These are phyloP conservation scores for Trichoderma pleuroti DNA, from an alignment of 2,329 filamentous ascomycete species.

Conservation along the genomic window DNA sequence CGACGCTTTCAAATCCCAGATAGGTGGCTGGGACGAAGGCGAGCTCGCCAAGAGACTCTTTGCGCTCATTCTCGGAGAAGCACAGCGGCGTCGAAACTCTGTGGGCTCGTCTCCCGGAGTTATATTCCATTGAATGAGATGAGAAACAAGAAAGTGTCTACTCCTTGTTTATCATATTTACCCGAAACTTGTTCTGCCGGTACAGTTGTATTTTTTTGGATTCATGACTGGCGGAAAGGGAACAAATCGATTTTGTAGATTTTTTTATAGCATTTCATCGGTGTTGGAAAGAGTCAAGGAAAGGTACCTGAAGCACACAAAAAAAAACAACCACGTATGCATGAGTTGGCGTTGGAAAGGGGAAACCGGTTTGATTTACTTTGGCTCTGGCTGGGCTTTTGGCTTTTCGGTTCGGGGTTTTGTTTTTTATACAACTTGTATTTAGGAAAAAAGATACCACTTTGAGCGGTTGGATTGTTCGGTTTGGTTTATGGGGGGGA, in stretches of 20 bases:
- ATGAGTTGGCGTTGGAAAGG: slow-evolving; percentile 16
- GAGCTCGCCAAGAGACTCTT: slow-evolving; percentile 52
- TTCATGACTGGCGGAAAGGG: neutral
- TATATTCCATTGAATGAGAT: slow-evolving; percentile 32
- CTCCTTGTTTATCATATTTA: neutral
- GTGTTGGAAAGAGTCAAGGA: neutral
- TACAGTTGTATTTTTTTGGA: neutral
- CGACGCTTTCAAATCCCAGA: slow-evolving; percentile 48
- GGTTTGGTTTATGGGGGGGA: neutral
- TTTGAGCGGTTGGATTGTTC: slow-evolving; percentile 4
- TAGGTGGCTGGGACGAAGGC: slow-evolving; percentile 49
- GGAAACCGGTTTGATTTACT: neutral
- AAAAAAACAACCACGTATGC: neutral
- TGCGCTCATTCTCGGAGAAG: slow-evolving; percentile 49
- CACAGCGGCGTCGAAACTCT: slow-evolving; percentile 29
- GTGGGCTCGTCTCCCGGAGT: slow-evolving; percentile 22
- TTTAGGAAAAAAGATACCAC: slow-evolving; percentile 14
- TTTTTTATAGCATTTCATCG: slow-evolving; percentile 11
- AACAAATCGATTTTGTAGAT: neutral
- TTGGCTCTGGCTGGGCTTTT: neutral
- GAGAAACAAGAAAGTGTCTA: neutral
- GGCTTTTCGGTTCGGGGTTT: neutral
- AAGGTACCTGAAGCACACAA: neutral
- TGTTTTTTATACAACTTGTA: neutral
- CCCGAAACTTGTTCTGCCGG: neutral